Base-by-base conservation (phyloP, 176 grass and related monocot genomes). In the Luzula sylvatica region DNA sequence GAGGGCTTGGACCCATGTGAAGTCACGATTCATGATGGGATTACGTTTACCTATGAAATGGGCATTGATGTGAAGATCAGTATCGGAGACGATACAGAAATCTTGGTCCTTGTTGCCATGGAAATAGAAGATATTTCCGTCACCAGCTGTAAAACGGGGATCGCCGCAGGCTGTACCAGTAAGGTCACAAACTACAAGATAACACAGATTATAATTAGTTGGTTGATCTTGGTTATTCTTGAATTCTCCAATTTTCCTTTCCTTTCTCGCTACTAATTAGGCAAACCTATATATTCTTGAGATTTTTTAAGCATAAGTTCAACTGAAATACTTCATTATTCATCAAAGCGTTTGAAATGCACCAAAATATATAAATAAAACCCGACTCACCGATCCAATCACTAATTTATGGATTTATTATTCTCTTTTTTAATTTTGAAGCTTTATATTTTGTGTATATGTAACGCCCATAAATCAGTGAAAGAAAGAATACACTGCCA, bases 61-160 rank as follows among this genome's bases (percentile, higher is more conserved):
- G n/a, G 61, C 61, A 47, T 74, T 74, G 17, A 74, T 74, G 26
- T 74, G 71, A 11, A 74, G 13, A 38, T 74, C 39, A 2, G 13
- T 22, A 8, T 74, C 61, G 8, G 71, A 66, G 19, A 74, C 38
- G 15, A 76, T 18, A 45, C 55, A 69, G 55, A 76, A 76, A 51
- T 76, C 55, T 15, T 38, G 24, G 24, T 69, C 65, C 55, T 62
- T 76, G 11, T 46, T 60, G 2, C 73, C 73, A 52, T 69, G 73
- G 54, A 76, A 76, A 51, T 76, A 76, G 44, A 76, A 76, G 53
- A 55, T 35, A 38, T 61, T 67, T 14, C 73, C 73, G 11, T 76
- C 73, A 14, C 52, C 65, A 1, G 64, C 73, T 3, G 42, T 62
- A 44, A 76, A 76, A 4, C 73, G 73, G 2, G 73, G 73, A 20